Evolutionary conservation across 495 filamentous ascomycete genomes (phyloP).

Genomic region (Aspergillus wentii): DNA sequence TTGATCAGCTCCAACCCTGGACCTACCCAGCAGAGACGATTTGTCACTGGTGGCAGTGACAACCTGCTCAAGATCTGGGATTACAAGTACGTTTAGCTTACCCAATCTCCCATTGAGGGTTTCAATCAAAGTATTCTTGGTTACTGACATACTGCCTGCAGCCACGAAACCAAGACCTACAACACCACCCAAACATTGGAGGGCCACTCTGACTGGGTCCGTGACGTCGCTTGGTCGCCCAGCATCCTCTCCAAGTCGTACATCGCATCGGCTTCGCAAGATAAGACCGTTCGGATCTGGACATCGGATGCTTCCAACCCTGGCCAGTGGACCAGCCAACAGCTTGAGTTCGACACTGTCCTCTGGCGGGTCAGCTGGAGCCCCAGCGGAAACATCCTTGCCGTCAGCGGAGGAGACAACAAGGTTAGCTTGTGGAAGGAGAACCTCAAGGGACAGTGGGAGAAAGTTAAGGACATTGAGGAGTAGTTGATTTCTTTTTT

Average conservation of each 20-base stretch:
- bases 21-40: conserved; percentile 60
- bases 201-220: conserved; percentile 95
- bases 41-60: conserved; percentile 92
- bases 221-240: conserved; percentile 95
- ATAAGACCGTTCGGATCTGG: conserved; percentile 97
- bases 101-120: neutral
- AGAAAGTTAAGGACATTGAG: conserved; percentile 93
- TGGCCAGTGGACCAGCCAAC: conserved; percentile 74
- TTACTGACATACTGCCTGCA: conserved; percentile 15
- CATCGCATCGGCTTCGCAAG: conserved; percentile 91
- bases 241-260: conserved; percentile 91
- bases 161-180: conserved; percentile 52
- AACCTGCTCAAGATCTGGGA: conserved; percentile 91
- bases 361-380: conserved; percentile 98
- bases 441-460: conserved; percentile 70
- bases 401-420: conserved; percentile 91
- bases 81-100: conserved; percentile 40
- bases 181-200: conserved; percentile 48
- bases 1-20: conserved; percentile 67
- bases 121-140: too few relatives aligned
- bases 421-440: conserved; percentile 73
- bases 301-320: conserved; percentile 62
- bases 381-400: conserved; percentile 93
- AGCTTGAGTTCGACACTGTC: conserved; percentile 78
- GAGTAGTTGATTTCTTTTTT: conserved; percentile 49